Evolutionary conservation across 176 grass and related monocot species (phyloP).

Genomic region (Cocos nucifera): DNA sequence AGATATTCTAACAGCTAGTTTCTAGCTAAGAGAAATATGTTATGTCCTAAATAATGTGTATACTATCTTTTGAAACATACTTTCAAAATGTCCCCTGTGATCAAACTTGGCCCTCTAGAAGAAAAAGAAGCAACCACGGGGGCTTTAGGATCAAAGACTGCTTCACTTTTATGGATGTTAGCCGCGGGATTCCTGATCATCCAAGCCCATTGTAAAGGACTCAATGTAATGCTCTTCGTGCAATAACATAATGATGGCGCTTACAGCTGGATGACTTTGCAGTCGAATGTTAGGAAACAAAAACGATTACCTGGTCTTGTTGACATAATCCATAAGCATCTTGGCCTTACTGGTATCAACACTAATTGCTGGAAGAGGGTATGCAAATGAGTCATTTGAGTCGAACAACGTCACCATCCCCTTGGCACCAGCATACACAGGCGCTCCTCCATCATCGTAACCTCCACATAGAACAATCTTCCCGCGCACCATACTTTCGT

Average conservation of each 20-base stretch:
- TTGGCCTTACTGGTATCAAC: background rate
- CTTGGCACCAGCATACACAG: background rate
- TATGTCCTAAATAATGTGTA: too few species aligned
- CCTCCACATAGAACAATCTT: slow-evolving; percentile 3
- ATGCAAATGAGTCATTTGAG: background rate
- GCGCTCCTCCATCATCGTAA: background rate
- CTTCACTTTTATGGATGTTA: slow-evolving; percentile 21
- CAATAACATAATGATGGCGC: background rate
- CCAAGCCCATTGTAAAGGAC: slow-evolving; percentile 1
- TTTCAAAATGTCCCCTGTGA: slow-evolving; percentile 37
- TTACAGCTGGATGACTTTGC: background rate
- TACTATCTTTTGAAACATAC: slow-evolving; percentile 1
- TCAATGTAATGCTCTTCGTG: too few species aligned
- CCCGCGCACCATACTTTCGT: background rate
- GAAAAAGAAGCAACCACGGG: slow-evolving; percentile 27
- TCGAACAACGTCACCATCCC: background rate
- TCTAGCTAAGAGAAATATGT: too few species aligned
- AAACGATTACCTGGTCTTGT: background rate
- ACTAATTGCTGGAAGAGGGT: background rate
- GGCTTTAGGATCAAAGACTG: slow-evolving; percentile 1
- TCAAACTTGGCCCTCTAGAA: slow-evolving; percentile 37
- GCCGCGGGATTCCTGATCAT: slow-evolving; percentile 26
- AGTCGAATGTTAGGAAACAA: too few species aligned
- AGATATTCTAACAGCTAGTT: too few species aligned
- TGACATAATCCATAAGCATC: background rate